Percentiles rank a stretch among this genome's conserved stretches.
Conservation (phyloP, 306 rosid genomes). For the Ochetophila trinervis region DNA sequence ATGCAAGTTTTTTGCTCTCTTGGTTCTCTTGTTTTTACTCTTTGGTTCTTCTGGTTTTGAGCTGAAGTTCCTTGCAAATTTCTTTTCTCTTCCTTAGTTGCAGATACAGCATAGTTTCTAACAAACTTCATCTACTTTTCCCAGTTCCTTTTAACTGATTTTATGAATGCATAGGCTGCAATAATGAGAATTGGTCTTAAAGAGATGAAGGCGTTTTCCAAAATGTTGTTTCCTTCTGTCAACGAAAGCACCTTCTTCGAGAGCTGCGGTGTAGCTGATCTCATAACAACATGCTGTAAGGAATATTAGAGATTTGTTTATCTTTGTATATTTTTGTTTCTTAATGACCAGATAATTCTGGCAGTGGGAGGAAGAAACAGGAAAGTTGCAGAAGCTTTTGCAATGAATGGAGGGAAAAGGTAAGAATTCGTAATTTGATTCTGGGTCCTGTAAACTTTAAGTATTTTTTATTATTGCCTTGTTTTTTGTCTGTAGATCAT, state of each 20-base stretch:
- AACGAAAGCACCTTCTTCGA: conserved; percentile 84
- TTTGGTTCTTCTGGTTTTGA: too few relatives aligned
- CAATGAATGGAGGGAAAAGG: conserved; percentile 73
- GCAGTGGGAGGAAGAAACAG: conserved; percentile 98
- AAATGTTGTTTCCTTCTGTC: conserved; percentile 74
- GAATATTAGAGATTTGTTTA: conserved; percentile 14
- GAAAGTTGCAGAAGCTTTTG: conserved; percentile 89
- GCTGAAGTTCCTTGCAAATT: too few relatives aligned
- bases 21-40: too few relatives aligned
- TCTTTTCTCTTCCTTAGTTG: too few relatives aligned
- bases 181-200: conserved; percentile 86
- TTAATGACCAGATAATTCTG: conserved; percentile 28
- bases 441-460: not conserved
- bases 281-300: conserved; percentile 93
- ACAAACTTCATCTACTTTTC: not conserved
- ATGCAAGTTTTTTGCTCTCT: too few relatives aligned
- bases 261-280: conserved; percentile 95
- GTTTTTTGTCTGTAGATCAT: conserved; percentile 51
- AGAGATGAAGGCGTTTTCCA: conserved; percentile 83
- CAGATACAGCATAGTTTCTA: too few relatives aligned
- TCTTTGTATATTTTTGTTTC: conserved; percentile 12
- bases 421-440: conserved; percentile 24
- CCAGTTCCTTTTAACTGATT: conserved; percentile 9
- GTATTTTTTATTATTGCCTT: not conserved
- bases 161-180: conserved; percentile 60